phyloP scores from a whole-genome alignment of 1,284 basidiomycete species.

The Moesziomyces parantarcticus region DNA sequence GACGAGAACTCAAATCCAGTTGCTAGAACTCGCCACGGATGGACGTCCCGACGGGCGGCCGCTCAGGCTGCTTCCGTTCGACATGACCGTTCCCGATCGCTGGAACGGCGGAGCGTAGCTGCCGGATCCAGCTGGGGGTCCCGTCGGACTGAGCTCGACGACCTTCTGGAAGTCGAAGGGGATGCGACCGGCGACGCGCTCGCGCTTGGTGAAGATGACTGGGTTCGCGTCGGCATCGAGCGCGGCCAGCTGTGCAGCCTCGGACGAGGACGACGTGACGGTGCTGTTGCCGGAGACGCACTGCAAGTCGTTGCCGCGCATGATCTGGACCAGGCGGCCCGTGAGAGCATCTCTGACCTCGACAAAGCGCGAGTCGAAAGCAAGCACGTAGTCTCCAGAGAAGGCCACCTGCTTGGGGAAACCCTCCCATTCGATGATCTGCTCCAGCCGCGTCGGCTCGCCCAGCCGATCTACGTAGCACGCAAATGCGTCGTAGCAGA shows the following conservation, averaged over 20 bases:
- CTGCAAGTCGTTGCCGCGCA: conserved; percentile 81
- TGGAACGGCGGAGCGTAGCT: conserved; percentile 30
- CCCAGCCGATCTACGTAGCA: conserved; percentile 72
- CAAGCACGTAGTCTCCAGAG: conserved; percentile 87
- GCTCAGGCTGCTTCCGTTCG: conserved; percentile 34
- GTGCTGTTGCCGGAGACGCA: conserved; percentile 74
- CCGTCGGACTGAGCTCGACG: conserved; percentile 36
- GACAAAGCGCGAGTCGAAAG: conserved; percentile 90
- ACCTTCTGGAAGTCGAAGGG: conserved; percentile 50
- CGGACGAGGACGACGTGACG: conserved; percentile 35
- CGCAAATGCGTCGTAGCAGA: conserved; percentile 92
- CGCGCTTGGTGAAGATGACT: conserved; percentile 47
- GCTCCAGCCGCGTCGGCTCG: conserved; percentile 71
- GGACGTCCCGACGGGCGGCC: conserved; percentile 29
- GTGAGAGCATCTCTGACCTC: conserved; percentile 88
- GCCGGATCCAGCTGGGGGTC: conserved; percentile 1
- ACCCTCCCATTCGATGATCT: conserved; percentile 94
- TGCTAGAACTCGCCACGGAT: conserved; percentile 21
- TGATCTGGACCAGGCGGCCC: conserved; percentile 88
- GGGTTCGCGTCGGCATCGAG: conserved; percentile 47
- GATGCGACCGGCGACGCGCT: conserved; percentile 29
- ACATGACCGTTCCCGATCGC: conserved; percentile 29
- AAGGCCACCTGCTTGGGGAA: conserved; percentile 76
- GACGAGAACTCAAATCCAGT: conserved; percentile 27
- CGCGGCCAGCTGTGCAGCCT: conserved; percentile 26